Evolutionary conservation across 441 rosid species (phyloP).

Genomic region (Adansonia rubrostipa): DNA sequence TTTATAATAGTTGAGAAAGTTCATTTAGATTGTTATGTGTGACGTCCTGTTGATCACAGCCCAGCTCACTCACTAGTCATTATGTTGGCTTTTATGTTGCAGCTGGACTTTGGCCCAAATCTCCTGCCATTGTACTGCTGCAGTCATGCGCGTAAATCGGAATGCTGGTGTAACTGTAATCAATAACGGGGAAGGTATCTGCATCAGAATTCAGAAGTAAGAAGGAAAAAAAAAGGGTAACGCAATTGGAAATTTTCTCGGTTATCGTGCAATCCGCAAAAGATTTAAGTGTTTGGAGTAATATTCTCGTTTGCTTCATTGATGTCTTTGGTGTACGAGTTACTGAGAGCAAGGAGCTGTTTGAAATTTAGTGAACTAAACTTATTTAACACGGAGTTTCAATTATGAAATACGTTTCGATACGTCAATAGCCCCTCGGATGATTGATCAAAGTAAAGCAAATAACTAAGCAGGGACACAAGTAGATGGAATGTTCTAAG

Average conservation of each 20-base stretch:
- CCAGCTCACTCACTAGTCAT: constrained; percentile 10
- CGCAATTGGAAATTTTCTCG: not conserved
- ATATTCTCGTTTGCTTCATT: not conserved
- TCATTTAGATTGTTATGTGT: not conserved
- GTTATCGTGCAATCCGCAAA: not conserved
- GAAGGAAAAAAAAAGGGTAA: not conserved
- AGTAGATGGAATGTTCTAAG: too few relatives aligned
- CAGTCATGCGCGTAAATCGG: constrained; percentile 7
- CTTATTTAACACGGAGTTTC: too few relatives aligned
- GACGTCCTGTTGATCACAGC: constrained; percentile 18
- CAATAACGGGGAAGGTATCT: constrained; percentile 16
- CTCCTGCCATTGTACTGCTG: not conserved
- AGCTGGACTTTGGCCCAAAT: constrained; percentile 17
- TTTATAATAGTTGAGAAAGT: too few relatives aligned
- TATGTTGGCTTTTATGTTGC: constrained; percentile 1
- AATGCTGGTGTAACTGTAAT: constrained; percentile 15
- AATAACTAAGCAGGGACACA: too few relatives aligned
- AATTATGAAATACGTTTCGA: too few relatives aligned
- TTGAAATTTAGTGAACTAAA: too few relatives aligned
- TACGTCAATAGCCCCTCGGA: too few relatives aligned
- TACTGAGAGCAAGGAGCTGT: too few relatives aligned
- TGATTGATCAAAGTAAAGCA: too few relatives aligned
- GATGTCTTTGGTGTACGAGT: too few relatives aligned
- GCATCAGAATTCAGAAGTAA: constrained; percentile 1
- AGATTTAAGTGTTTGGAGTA: constrained; percentile 1